A percentile compares a stretch with the other conserved stretches of the same genome.
Conservation (phyloP, 768 basidiomycete genomes). For the Brasilioporus rufonigricans region DNA sequence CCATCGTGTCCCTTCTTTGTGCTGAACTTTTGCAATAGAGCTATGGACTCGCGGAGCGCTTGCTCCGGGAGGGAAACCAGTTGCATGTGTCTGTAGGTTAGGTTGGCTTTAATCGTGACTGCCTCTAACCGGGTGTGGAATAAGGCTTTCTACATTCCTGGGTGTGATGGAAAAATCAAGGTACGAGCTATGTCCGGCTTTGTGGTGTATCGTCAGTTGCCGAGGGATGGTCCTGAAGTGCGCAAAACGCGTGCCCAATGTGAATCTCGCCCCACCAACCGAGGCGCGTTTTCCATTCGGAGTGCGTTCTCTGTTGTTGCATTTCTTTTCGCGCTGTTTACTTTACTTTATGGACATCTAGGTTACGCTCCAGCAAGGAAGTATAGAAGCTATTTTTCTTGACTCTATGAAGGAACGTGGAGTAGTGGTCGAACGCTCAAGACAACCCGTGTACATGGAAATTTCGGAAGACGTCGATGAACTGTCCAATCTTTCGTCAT, state of each 20-base stretch:
- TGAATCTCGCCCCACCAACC: slow-evolving; percentile 51
- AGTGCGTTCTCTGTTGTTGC: slow-evolving; percentile 31
- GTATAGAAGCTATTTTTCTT: slow-evolving; percentile 40
- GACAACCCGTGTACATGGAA: slow-evolving; percentile 30
- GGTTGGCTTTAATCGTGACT: background rate
- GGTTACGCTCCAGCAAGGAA: slow-evolving; percentile 38
- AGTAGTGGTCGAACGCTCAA: slow-evolving; percentile 35
- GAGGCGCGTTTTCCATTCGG: slow-evolving; percentile 66
- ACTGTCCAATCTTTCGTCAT: slow-evolving; percentile 29
- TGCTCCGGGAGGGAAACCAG: slow-evolving; percentile 63
- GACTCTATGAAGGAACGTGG: slow-evolving; percentile 36
- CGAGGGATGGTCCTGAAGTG: slow-evolving; percentile 44
- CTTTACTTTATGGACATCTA: slow-evolving; percentile 6
- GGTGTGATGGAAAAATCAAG: slow-evolving; percentile 58
- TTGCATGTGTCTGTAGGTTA: slow-evolving; percentile 63
- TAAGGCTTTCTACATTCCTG: slow-evolving; percentile 76
- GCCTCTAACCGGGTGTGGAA: background rate
- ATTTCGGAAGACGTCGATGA: slow-evolving; percentile 36
- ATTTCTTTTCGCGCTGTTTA: background rate
- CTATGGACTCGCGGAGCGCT: slow-evolving; percentile 67
- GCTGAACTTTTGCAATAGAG: background rate
- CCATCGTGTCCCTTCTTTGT: background rate
- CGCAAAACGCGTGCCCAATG: slow-evolving; percentile 57
- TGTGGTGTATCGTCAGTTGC: background rate
- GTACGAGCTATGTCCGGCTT: slow-evolving; percentile 29